phyloP scores from a whole-genome alignment of 1,284 basidiomycete species.

The Cryptococcus depauperatus region DNA sequence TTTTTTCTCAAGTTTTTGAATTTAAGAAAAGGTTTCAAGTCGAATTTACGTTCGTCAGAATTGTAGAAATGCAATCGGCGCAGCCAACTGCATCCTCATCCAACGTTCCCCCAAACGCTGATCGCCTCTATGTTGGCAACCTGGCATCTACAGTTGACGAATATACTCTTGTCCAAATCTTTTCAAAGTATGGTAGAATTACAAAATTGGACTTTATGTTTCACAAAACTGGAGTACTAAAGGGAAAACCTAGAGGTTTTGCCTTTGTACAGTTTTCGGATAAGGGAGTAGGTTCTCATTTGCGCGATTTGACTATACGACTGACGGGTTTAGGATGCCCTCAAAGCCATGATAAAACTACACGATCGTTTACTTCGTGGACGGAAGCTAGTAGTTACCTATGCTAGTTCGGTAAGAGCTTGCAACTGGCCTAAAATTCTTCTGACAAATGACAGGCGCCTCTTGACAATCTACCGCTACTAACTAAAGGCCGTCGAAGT shows the following conservation, averaged over 20 bases:
- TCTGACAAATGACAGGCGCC: slow-evolving; percentile 40
- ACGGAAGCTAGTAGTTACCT: slow-evolving; percentile 76
- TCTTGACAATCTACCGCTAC: slow-evolving; percentile 23
- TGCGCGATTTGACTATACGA: neutral
- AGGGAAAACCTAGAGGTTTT: slow-evolving; percentile 89
- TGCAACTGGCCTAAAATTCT: slow-evolving; percentile 1
- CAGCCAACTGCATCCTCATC: slow-evolving; percentile 8
- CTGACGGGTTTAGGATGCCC: slow-evolving; percentile 60
- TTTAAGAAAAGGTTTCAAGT: too few species aligned
- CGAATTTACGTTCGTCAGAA: too few species aligned
- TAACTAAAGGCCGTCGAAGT: slow-evolving; percentile 45
- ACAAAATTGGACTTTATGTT: slow-evolving; percentile 89
- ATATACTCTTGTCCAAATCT: slow-evolving; percentile 81
- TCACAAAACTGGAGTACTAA: slow-evolving; percentile 79
- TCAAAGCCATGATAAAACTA: slow-evolving; percentile 64
- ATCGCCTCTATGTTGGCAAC: slow-evolving; percentile 81
- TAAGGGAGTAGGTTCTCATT: slow-evolving; percentile 57
- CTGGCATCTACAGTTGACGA: slow-evolving; percentile 81
- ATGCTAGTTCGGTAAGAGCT: slow-evolving; percentile 65
- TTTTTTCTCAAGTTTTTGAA: neutral
- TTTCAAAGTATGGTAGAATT: slow-evolving; percentile 83
- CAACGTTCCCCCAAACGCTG: slow-evolving; percentile 24
- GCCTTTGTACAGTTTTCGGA: slow-evolving; percentile 82
- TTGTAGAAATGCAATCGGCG: slow-evolving; percentile 7
- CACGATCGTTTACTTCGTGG: slow-evolving; percentile 78